Percentiles rank a stretch among this genome's conserved stretches.
phyloP scores from a whole-genome alignment of 495 filamentous ascomycete species.

The Lentithecium fluviatile region DNA sequence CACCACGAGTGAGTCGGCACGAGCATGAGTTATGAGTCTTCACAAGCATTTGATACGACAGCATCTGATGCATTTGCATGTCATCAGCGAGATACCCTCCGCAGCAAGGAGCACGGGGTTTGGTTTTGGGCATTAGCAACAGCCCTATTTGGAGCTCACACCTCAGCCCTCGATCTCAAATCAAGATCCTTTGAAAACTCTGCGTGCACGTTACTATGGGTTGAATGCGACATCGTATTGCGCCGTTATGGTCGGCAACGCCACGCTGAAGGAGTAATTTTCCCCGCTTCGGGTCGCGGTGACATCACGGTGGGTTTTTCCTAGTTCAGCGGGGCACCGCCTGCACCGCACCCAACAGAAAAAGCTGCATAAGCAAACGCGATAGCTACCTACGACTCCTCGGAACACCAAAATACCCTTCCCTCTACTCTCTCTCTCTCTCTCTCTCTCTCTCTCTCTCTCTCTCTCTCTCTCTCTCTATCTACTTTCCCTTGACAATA shows the following conservation, averaged over 20 bases:
- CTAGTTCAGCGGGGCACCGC: not conserved
- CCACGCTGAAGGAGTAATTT: not conserved
- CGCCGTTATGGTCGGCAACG: not conserved
- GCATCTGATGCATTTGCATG: slow-evolving; percentile 13
- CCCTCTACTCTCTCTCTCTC: not conserved
- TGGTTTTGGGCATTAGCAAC: not conserved
- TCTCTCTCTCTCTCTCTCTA: not conserved
- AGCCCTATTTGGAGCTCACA: not conserved
- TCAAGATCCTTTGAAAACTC: too few species aligned
- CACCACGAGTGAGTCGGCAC: not conserved
- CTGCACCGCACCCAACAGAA: not conserved
- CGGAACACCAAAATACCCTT: not conserved
- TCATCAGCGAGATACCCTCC: slow-evolving; percentile 31
- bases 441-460: not conserved
- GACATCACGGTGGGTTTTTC: not conserved
- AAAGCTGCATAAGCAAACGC: not conserved
- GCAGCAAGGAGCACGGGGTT: slow-evolving; percentile 22
- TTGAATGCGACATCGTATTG: not conserved
- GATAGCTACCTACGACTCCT: not conserved
- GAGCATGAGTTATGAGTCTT: slow-evolving; percentile 4
- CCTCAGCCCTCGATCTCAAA: too few species aligned
- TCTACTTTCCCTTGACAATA: not conserved
- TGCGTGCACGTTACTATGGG: too few species aligned
- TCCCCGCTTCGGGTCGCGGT: not conserved
- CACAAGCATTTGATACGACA: not conserved